Evolutionary conservation across 2,329 filamentous ascomycete species (phyloP).

Genomic region (Trichoderma aggressivum): DNA sequence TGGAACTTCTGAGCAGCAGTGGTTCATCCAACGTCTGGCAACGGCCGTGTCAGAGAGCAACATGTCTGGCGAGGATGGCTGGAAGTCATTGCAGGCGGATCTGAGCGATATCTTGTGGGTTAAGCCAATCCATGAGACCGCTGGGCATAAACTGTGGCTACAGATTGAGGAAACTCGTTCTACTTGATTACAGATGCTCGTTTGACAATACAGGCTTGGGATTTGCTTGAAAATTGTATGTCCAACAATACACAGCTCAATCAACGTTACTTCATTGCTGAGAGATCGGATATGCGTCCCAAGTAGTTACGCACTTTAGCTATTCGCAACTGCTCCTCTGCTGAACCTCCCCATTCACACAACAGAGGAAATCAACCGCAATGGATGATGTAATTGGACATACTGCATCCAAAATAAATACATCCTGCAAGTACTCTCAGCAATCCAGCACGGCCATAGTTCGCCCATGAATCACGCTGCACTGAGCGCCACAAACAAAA

Average conservation of each 20-base stretch:
- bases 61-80: not conserved
- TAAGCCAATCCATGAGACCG: not conserved
- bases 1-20: not conserved
- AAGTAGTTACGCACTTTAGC: not conserved
- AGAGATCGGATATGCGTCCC: not conserved
- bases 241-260: not conserved
- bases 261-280: accelerated
- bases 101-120: not conserved
- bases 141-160: not conserved
- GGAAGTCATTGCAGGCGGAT: not conserved
- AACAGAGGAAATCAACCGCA: not conserved
- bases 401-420: not conserved
- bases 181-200: not conserved
- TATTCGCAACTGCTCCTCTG: not conserved
- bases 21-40: not conserved
- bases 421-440: not conserved
- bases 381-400: not conserved
- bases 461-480: not conserved
- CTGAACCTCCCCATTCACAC: not conserved
- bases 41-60: not conserved
- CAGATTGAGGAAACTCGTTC: not conserved
- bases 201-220: not conserved
- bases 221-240: accelerated
- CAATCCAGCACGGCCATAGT: not conserved
- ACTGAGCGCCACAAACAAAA: not conserved